Conservation (phyloP, 164 flowering plant genomes). For the Cinnamomum micranthum region DNA sequence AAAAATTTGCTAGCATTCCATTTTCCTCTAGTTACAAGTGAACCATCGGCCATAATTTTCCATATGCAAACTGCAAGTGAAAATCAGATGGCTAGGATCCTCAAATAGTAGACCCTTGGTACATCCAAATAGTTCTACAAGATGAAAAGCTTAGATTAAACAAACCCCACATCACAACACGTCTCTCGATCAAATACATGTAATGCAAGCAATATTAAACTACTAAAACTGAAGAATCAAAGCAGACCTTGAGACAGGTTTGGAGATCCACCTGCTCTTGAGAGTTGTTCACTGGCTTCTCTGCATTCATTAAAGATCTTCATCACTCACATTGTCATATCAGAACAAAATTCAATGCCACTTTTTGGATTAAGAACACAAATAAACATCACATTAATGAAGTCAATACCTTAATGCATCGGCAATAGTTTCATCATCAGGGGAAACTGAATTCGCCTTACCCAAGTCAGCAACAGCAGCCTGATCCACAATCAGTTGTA, state of each 20-base stretch:
- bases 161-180: no score
- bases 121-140: neutral
- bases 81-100: neutral
- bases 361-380: neutral
- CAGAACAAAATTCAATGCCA: neutral
- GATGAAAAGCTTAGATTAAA: neutral
- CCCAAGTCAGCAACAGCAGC: conserved; percentile 80
- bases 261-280: conserved; percentile 34
- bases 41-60: no score
- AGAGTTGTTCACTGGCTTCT: conserved; percentile 52
- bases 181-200: no score
- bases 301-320: conserved; percentile 31
- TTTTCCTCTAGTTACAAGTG: neutral
- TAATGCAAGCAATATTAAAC: neutral
- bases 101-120: neutral
- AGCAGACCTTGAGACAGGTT: conserved; percentile 40
- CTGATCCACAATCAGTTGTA: conserved; percentile 28
- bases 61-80: neutral
- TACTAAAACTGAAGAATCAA: conserved; percentile 5
- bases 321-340: conserved; percentile 9
- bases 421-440: conserved; percentile 86
- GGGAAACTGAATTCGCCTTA: conserved; percentile 71
- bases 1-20: neutral
- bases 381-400: neutral
- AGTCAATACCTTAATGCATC: conserved; percentile 64